A percentile compares a stretch with the other conserved stretches of the same genome.
These are phyloP conservation scores for Debaryomycetaceae sp. DNA, from an alignment of 1,139 yeast genomes.

Conservation along the genomic window DNA sequence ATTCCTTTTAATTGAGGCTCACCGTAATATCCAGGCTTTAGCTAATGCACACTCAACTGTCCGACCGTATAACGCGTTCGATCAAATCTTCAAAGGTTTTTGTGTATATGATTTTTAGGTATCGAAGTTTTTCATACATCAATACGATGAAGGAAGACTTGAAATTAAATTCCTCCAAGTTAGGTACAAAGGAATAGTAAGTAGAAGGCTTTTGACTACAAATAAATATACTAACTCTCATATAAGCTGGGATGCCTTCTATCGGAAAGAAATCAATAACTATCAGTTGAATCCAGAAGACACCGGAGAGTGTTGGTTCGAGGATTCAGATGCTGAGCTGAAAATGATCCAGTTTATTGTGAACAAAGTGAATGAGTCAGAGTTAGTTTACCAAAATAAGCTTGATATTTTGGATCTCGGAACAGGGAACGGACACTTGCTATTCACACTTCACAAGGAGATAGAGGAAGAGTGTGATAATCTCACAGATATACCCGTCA, in stretches of 20 bases:
- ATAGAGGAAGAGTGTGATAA: constrained; percentile 34
- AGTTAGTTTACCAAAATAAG: constrained; percentile 15
- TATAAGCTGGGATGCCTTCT: constrained; percentile 80
- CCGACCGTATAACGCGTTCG: constrained; percentile 2
- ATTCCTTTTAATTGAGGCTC: not conserved
- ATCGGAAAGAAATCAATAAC: constrained; percentile 65
- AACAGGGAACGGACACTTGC: constrained; percentile 90
- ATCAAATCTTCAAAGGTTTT: not conserved
- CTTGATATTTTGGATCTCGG: constrained; percentile 73
- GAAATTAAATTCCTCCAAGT: constrained; percentile 61
- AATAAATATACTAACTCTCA: constrained; percentile 17
- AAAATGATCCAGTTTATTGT: constrained; percentile 68
- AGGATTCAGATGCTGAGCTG: constrained; percentile 86
- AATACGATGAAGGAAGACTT: constrained; percentile 29
- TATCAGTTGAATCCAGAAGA: constrained; percentile 72
- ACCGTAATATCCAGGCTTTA: not conserved
- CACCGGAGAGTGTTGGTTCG: constrained; percentile 95
- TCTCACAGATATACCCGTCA: constrained; percentile 38
- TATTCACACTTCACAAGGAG: constrained; percentile 66
- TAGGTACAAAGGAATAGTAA: constrained; percentile 76
- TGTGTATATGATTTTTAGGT: not conserved
- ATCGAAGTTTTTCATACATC: not conserved
- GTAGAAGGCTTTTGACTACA: constrained; percentile 17
- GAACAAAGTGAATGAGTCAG: constrained; percentile 24
- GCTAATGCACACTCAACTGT: not conserved